Evolutionary conservation across 176 grass and related monocot species (phyloP).

Genomic region (sorghum (Sorghum bicolor)): Sorghum_bicolor_NCBIv3 NC_012876.2:2804001-2804500

Average conservation of each 20-base stretch:
- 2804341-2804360: conserved; percentile 61
- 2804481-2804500: neutral
- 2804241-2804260: neutral
- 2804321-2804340: conserved; percentile 1
- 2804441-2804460: conserved; percentile 98
- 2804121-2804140: neutral
- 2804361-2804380: conserved; percentile 96
- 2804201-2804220: neutral
- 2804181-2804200: neutral
- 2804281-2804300: neutral
- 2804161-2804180: neutral
- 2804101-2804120: neutral
- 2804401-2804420: conserved; percentile 62
- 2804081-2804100: neutral
- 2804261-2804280: neutral
- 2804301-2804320: neutral
- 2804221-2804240: neutral
- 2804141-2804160: neutral
- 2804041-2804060: conserved; percentile 5
- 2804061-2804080: neutral
- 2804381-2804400: conserved; percentile 80
- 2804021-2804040: neutral
- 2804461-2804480: conserved; percentile 6
- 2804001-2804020: neutral
- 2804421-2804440: conserved; percentile 79